phyloP scores from a whole-genome alignment of 345 rosid genomes.

The Anastatica hierochuntica region DNA sequence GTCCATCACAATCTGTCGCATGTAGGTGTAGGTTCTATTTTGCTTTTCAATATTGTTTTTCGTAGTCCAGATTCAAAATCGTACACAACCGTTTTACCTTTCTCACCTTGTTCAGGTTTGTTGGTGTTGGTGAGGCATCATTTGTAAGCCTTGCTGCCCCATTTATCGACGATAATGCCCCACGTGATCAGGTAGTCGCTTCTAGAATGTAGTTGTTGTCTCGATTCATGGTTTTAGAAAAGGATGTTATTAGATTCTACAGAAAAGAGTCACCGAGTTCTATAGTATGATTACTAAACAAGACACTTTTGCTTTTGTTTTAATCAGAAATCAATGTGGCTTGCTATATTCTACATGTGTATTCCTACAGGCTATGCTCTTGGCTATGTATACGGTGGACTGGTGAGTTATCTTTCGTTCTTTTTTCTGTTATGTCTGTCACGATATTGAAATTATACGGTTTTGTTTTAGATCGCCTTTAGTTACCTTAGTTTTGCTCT shows the following conservation, averaged over 20 bases:
- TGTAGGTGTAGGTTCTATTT: slow-evolving; percentile 38
- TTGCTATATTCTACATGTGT: slow-evolving; percentile 89
- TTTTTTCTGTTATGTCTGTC: not conserved
- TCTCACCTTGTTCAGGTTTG: slow-evolving; percentile 51
- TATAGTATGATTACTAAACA: slow-evolving; percentile 5
- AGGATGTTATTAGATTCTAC: not conserved
- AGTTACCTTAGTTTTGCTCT: not conserved
- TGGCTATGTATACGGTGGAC: slow-evolving; percentile 88
- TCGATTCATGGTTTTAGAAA: not conserved
- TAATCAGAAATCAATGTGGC: slow-evolving; percentile 81
- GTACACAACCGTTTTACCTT: not conserved
- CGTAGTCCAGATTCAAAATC: not conserved
- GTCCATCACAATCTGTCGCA: slow-evolving; percentile 77
- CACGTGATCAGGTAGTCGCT: slow-evolving; percentile 53
- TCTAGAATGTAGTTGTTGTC: not conserved
- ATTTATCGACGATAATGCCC: slow-evolving; percentile 93
- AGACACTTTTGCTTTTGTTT: slow-evolving; percentile 11
- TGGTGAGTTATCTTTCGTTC: slow-evolving; percentile 47
- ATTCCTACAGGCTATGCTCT: slow-evolving; percentile 85
- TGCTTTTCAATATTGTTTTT: not conserved
- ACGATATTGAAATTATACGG: too few species aligned
- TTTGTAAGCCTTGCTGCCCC: slow-evolving; percentile 98
- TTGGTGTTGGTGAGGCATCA: slow-evolving; percentile 98
- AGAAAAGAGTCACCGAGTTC: not conserved
- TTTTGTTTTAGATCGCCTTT: not conserved